These are phyloP conservation scores for Marasmius tenuissimus DNA, from an alignment of 1,284 basidiomycete genomes.

Conservation along the genomic window DNA sequence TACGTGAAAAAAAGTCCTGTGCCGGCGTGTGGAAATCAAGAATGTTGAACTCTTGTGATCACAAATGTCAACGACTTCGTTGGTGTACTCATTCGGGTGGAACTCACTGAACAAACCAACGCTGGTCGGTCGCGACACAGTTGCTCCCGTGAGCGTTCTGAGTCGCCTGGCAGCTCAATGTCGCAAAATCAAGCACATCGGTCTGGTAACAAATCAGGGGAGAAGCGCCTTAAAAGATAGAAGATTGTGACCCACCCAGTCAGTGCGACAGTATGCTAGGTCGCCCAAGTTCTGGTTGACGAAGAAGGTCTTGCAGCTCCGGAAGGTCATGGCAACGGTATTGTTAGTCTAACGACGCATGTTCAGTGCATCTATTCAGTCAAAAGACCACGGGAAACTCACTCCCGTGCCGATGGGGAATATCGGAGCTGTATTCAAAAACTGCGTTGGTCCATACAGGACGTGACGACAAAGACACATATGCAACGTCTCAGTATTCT, in stretches of 20 bases:
- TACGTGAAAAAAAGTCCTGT: not conserved
- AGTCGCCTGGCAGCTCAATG: slow-evolving; percentile 43
- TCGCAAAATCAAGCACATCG: slow-evolving; percentile 34
- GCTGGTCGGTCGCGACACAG: slow-evolving; percentile 43
- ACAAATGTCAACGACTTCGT: not conserved
- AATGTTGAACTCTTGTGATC: not conserved
- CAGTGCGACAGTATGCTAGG: slow-evolving; percentile 36
- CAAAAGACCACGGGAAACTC: slow-evolving; percentile 8
- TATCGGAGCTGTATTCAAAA: slow-evolving; percentile 24
- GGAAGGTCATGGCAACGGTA: slow-evolving; percentile 33
- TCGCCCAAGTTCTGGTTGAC: slow-evolving; percentile 34
- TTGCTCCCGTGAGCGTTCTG: slow-evolving; percentile 51
- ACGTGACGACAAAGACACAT: not conserved
- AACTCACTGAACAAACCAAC: slow-evolving; percentile 47
- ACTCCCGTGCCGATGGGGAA: slow-evolving; percentile 33
- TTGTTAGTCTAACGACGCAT: slow-evolving; percentile 25
- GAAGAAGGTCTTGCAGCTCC: slow-evolving; percentile 38
- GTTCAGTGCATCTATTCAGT: slow-evolving; percentile 3
- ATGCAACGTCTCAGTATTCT: slow-evolving; percentile 37
- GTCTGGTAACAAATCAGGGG: slow-evolving; percentile 25
- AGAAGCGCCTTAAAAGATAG: not conserved
- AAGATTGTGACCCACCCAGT: slow-evolving; percentile 30
- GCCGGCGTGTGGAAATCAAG: not conserved
- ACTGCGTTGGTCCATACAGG: not conserved
- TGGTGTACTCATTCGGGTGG: too few relatives aligned